Evolutionary conservation across 257 asterid genomes (phyloP), one percentile per base, ranked within the genome.

Genomic region (Ilex asprella): DNA sequence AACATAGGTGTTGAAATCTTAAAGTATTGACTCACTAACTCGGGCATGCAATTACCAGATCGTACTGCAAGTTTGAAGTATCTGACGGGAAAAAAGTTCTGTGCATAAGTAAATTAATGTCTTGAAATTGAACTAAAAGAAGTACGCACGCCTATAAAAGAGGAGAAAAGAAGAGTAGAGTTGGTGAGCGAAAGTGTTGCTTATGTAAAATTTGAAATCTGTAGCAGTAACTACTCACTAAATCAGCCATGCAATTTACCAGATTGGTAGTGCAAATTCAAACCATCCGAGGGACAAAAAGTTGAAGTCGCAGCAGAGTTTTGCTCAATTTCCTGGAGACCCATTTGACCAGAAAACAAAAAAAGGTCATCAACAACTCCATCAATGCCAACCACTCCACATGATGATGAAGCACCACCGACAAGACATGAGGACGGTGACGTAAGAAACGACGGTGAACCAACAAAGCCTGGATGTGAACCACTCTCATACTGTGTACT

Each of bases 321-420:
- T 51, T 74, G 83, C 16, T 75, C 81, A 7, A 70, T 66, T 8
- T 74, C 74, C 6, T 67, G 84, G 27, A 55, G 63, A 12, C 72
- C 72, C 39, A 69, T 46, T 12, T 67, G 77, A n/a, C 63, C 65
- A 10, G 82, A 57, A 58, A 74, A 15, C 31, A 65, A 39, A 61
- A 65, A 74, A 2, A 63, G 7, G 7, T 51, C 64, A 30, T 61
- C 74, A 2, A 62, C 64, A 54, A 15, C 27, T 14, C 64, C 80
- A 39, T 44, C 27, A 21, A 21, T 65, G 11, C 69, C 80, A 2
- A 32, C 61, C 8, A 59, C 44, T 58, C 75, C 75, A 54, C 61
- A 59, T 52, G 65, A 41, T 0, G 95, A 71, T 0, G 79, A 66
- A 8, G 80, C 67, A 7, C 73, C 79, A 39, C 81, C 84, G 47